A percentile compares a stretch with the other conserved stretches of the same genome.
phyloP scores from a whole-genome alignment of 2,329 filamentous ascomycete genomes.

The Sporothrix pseudoabietina region DNA sequence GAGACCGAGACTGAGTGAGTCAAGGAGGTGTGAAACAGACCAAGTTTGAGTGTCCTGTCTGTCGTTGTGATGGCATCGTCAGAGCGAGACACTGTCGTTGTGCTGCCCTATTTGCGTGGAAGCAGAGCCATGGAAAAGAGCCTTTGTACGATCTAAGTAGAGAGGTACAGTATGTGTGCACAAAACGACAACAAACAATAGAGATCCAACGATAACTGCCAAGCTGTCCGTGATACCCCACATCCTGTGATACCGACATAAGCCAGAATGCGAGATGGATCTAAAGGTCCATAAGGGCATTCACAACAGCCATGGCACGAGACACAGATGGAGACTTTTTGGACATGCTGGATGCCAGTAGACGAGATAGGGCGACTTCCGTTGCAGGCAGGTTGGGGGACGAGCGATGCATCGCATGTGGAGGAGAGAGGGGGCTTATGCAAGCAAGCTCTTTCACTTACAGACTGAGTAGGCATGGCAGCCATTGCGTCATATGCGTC shows the following conservation, averaged over 20 bases:
- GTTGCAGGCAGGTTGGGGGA: conserved; percentile 1
- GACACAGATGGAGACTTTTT: background rate
- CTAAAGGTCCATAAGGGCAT: too few species aligned
- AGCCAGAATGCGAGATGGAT: background rate
- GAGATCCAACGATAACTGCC: background rate
- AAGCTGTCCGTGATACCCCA: conserved; percentile 1
- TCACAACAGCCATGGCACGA: background rate
- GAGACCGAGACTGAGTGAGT: background rate
- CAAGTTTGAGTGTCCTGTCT: too few species aligned
- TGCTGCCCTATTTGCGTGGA: background rate
- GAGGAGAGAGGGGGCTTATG: background rate
- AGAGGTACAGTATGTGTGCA: background rate
- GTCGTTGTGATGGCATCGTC: background rate
- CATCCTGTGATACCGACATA: background rate
- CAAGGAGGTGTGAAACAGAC: background rate
- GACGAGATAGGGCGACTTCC: background rate
- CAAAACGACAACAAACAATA: background rate
- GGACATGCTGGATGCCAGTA: conserved; percentile 1
- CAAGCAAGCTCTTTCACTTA: background rate
- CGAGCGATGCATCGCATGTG: background rate
- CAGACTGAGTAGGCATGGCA: background rate
- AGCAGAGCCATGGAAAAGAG: background rate
- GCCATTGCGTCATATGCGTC: background rate
- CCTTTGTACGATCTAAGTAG: background rate
- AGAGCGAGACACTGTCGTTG: background rate